Evolutionary conservation across 2,329 filamentous ascomycete genomes (phyloP), one percentile per base, ranked within the genome.

Genomic region (Torrubiella hemipterigena): DNA sequence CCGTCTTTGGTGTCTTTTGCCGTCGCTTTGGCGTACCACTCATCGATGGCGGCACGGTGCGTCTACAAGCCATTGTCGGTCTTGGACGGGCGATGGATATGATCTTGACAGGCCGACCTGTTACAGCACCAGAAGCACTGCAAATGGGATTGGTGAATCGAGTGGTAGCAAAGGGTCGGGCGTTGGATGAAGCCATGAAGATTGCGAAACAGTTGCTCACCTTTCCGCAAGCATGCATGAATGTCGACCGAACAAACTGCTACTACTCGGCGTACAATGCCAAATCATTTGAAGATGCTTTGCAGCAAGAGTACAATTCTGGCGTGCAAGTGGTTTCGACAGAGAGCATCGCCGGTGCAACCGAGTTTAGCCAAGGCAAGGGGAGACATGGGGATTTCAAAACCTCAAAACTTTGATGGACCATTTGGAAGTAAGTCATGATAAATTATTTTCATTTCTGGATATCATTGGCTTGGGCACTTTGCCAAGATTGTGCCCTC

Each of bases 1-100:
- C 65, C 4, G 44, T 69, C 1, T 68, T 73, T 31, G 69, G 68
- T 3, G 60, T 74, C 4, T 73, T 72, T 40, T 71, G 64, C 44
- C 55, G 69, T 3, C 56, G 67, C 3, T 69, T 43, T 9, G 46
- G 46, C 7, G 44, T 48, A 2, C 44, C 45, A 4, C 41, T 49
- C 13, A 44, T 47, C 10, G 68, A 55, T 22, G 52, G 47, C 6
- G 69, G 68, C 2, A 72, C 67, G 0, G 65, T 72, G 1, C 58
- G 68, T 2, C 46, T 72, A 6, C 65, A 63, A 34, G 55, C 55
- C 2, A 54, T 70, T 27, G 47, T 73, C 15, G 69, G 69, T 0
- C 50, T 73, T 1, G 65, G 67, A 0, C 45, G 65, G 3, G 68
- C 69, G 0, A 38, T 73, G 33, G 69, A 73, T 44, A 65, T 73